Base-by-base conservation (phyloP, 2,329 filamentous ascomycete genomes). In the Phaeophleospora eucalypticola region DNA sequence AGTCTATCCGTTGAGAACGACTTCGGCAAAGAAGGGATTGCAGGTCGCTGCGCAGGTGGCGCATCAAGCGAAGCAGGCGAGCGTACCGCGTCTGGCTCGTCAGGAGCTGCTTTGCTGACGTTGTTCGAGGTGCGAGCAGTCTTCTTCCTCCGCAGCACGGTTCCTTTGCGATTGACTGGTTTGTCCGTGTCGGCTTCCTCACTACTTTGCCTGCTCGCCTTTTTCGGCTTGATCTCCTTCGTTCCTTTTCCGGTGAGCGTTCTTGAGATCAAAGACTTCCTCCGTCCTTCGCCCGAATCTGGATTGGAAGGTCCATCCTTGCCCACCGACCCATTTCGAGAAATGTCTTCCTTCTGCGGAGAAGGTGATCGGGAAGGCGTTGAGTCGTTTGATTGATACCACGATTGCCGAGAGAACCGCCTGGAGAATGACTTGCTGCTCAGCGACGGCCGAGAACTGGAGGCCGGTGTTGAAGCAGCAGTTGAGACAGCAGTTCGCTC, bases 1-100 rank as follows among this genome's bases (percentile, higher is more conserved):
- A 76, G 59, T 41, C 67, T 64, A 43, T 76, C 73, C 2, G 71
- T 74, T 7, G 73, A 76, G 56, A 75, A 76, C 0, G 73, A 75
- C 46, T 72, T 73, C 15, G 71, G 71, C 12, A 75, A 52, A 1
- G 60, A 55, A n/a, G 70, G 70, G 35, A 73, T 54, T 27, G 65
- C 54, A 16, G 70, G 68, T 35, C 42, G 24, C 24, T 29, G 44
- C 34, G 32, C 12, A 32, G 37, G 20, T 33, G 41, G 36, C 37
- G 33, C 45, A 37, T 29, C 20, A 20, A 29, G 24, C 24, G 24
- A 29, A 29, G 24, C 24, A 29, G 24, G 24, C 6, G 24, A 29
- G 24, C 24, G 24, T 12, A 29, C 24, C 7, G 24, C 6, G 12
- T 6, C 12, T 6, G 27, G 43, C 16, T 52, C 39, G 29, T 52